Conservation (phyloP, 2,329 filamentous ascomycete species). For the Penicillium verrucosum region DNA sequence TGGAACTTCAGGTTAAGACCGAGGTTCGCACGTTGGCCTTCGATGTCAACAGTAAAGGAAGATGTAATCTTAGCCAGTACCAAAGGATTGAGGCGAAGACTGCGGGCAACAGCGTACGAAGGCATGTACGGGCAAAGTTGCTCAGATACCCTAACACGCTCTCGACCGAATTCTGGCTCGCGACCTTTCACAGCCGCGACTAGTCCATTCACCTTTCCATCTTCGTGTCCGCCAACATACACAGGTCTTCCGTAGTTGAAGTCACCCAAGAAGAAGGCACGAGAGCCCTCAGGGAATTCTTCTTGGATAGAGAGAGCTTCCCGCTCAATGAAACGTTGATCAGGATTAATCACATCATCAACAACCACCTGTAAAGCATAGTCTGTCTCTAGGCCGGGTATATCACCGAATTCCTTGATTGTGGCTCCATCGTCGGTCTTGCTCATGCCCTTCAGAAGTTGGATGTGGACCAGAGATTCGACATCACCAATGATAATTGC, state of each 20-base stretch:
- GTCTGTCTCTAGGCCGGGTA: slow-evolving; percentile 80
- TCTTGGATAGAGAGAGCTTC: slow-evolving; percentile 83
- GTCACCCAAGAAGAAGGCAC: slow-evolving; percentile 90
- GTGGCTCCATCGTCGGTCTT: slow-evolving; percentile 90
- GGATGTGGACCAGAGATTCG: slow-evolving; percentile 85
- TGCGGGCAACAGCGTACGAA: slow-evolving; percentile 82
- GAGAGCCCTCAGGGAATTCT: slow-evolving; percentile 79
- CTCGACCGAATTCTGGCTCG: slow-evolving; percentile 76
- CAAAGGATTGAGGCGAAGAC: slow-evolving; percentile 76
- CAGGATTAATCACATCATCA: slow-evolving; percentile 83
- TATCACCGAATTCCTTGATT: slow-evolving; percentile 85
- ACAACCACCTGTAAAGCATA: slow-evolving; percentile 91
- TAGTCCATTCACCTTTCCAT: slow-evolving; percentile 73
- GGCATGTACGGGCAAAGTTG: slow-evolving; percentile 72
- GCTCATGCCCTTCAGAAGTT: slow-evolving; percentile 85
- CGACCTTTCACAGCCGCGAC: slow-evolving; percentile 69
- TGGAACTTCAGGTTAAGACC: slow-evolving; percentile 97
- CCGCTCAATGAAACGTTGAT: slow-evolving; percentile 88
- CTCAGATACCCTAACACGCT: slow-evolving; percentile 69
- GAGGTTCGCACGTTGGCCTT: slow-evolving; percentile 80
- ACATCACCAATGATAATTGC: slow-evolving; percentile 83
- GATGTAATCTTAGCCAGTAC: slow-evolving; percentile 95
- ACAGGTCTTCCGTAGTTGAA: slow-evolving; percentile 88
- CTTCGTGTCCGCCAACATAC: slow-evolving; percentile 71
- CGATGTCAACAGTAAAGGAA: slow-evolving; percentile 80